A percentile compares a stretch with the other conserved stretches of the same genome.
Evolutionary conservation across 73 alveolate genomes (phyloP).

Genomic region (Paraurostyla sp.): DNA sequence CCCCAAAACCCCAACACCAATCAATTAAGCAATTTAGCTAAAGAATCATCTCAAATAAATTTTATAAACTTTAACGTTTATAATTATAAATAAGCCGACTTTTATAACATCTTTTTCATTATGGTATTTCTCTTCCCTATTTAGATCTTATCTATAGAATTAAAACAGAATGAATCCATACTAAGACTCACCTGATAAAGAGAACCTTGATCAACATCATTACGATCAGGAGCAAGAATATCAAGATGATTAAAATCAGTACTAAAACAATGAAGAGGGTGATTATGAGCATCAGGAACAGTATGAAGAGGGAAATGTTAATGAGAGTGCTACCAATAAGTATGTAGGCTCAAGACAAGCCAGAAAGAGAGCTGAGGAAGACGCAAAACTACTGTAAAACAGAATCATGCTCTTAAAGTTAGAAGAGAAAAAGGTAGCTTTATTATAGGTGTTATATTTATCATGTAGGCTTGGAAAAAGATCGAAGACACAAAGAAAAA

Average conservation of each 20-base stretch:
- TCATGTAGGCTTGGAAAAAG: conserved; percentile 78
- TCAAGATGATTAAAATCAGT: not conserved
- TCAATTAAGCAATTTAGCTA: no score
- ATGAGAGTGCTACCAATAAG: conserved; percentile 24
- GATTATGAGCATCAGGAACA: not conserved
- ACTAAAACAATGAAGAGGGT: not conserved
- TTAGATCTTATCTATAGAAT: no score
- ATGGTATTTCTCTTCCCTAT: no score
- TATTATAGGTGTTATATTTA: not conserved
- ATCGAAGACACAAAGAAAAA: conserved; percentile 78
- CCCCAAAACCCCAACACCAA: no score
- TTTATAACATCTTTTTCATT: no score
- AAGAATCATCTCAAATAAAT: no score
- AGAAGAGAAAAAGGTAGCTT: conserved; percentile 59
- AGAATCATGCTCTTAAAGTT: conserved; percentile 46
- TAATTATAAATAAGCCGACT: no score
- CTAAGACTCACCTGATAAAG: not conserved
- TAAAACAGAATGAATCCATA: no score
- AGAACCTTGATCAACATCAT: no score
- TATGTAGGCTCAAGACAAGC: conserved; percentile 32
- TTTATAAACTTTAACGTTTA: no score
- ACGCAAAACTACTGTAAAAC: conserved; percentile 54
- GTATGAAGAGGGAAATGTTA: conserved; percentile 2
- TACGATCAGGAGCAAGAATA: no score
- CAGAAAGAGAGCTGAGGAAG: conserved; percentile 63